Evolutionary conservation across 1,284 basidiomycete genomes (phyloP).

Genomic region (Hymenochaete sp.): DNA sequence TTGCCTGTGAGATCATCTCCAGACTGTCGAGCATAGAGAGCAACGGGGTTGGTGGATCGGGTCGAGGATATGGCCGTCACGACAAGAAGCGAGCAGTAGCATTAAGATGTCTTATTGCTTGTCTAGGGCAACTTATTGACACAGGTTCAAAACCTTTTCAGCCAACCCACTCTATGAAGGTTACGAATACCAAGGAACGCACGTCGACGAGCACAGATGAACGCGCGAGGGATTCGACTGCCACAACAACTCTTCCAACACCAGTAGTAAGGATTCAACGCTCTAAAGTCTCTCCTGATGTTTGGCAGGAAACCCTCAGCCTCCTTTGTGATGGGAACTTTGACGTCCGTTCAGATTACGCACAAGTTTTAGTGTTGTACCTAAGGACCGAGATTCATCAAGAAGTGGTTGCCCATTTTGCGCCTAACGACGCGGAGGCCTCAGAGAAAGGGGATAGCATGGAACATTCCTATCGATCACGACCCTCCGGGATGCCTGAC

Average conservation of each 20-base stretch:
- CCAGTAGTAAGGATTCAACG: constrained; percentile 38
- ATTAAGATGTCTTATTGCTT: constrained; percentile 66
- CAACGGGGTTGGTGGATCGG: constrained; percentile 43
- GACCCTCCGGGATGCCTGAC: constrained; percentile 53
- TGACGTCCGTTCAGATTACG: constrained; percentile 69
- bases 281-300: constrained; percentile 68
- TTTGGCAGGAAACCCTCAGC: constrained; percentile 84
- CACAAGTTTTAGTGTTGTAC: constrained; percentile 64
- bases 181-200: background rate
- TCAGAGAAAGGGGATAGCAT: constrained; percentile 38
- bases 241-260: constrained; percentile 13
- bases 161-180: background rate
- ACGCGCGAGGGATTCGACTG: constrained; percentile 1
- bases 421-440: constrained; percentile 21
- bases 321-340: constrained; percentile 73
- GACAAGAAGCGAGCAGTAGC: constrained; percentile 54
- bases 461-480: too few species aligned
- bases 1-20: constrained; percentile 77
- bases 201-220: background rate
- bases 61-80: constrained; percentile 32
- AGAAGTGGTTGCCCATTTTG: constrained; percentile 13
- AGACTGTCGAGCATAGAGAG: constrained; percentile 68
- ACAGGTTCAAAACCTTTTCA: constrained; percentile 11
- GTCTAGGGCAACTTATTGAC: constrained; percentile 58
- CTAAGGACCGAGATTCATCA: constrained; percentile 63